phyloP scores from a whole-genome alignment of 192 early-diverging fungal genomes.

The Cetraspora pellucida region DNA sequence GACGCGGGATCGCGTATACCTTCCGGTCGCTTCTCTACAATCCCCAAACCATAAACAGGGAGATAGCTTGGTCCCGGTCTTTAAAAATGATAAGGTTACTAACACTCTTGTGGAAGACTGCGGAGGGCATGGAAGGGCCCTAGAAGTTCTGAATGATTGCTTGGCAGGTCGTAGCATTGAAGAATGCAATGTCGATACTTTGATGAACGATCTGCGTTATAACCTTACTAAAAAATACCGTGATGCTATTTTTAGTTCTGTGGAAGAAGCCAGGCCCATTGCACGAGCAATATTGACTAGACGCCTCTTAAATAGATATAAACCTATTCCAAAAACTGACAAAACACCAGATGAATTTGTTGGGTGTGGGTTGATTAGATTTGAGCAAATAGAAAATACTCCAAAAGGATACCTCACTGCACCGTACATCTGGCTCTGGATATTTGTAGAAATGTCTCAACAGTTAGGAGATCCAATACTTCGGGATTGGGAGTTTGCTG shows the following conservation, averaged over 20 bases:
- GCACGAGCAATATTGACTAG: neutral
- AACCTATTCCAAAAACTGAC: conserved; percentile 4
- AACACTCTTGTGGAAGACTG: conserved; percentile 41
- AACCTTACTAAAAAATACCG: conserved; percentile 37
- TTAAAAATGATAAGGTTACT: conserved; percentile 31
- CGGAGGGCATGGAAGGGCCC: conserved; percentile 40
- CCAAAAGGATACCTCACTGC: conserved; percentile 30
- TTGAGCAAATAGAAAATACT: neutral
- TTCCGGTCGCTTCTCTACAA: conserved; percentile 31
- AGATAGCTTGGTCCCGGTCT: neutral
- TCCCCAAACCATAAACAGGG: neutral
- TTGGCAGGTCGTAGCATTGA: conserved; percentile 1
- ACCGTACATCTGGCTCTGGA: conserved; percentile 43
- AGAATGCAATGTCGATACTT: conserved; percentile 34
- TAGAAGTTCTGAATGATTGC: conserved; percentile 32
- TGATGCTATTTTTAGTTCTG: conserved; percentile 23
- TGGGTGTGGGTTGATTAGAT: neutral
- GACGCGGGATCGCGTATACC: conserved; percentile 27
- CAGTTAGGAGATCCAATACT: conserved; percentile 7
- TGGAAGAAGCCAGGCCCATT: neutral
- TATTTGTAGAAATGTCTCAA: conserved; percentile 32
- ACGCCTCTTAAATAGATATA: neutral
- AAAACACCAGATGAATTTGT: conserved; percentile 19
- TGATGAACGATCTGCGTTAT: conserved; percentile 35
- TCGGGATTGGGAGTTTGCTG: neutral